A percentile compares a stretch with the other conserved stretches of the same genome.
phyloP scores from a whole-genome alignment of 257 asterid species.

The Jacaranda copaia region DNA sequence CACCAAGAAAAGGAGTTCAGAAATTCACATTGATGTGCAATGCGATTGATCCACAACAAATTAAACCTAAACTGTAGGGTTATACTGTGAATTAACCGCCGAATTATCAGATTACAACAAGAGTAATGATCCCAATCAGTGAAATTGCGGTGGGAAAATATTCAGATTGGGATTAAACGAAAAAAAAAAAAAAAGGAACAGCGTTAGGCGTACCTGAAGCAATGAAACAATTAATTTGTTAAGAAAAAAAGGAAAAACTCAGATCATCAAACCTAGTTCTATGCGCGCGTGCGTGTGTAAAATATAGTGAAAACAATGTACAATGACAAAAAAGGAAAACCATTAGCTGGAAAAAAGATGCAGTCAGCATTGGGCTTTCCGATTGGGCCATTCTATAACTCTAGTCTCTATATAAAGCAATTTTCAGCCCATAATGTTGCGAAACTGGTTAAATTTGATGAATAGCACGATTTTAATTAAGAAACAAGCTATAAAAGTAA shows the following conservation, averaged over 20 bases:
- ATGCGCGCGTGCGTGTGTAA: too few species aligned
- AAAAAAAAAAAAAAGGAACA: neutral
- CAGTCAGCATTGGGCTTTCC: too few species aligned
- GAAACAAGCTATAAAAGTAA: too few species aligned
- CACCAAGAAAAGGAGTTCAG: neutral
- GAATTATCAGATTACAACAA: neutral
- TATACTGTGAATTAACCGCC: slow-evolving; percentile 6
- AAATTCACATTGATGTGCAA: neutral
- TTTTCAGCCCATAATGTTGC: too few species aligned
- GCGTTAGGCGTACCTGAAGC: slow-evolving; percentile 13
- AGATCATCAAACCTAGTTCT: too few species aligned
- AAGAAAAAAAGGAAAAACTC: neutral
- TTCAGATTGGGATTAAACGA: neutral
- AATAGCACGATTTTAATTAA: too few species aligned
- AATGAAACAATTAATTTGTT: neutral
- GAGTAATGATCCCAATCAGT: neutral
- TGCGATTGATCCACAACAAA: slow-evolving; percentile 8
- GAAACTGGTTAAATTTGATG: too few species aligned
- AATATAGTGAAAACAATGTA: too few species aligned
- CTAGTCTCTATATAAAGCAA: too few species aligned
- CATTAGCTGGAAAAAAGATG: too few species aligned
- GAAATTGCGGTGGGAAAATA: neutral
- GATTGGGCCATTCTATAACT: too few species aligned
- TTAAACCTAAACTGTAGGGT: slow-evolving; percentile 1
- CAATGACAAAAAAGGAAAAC: too few species aligned